Percentiles rank a stretch among this genome's conserved stretches.
Conservation (phyloP, 345 rosid genomes). For the Cardamine resedifolia region DNA sequence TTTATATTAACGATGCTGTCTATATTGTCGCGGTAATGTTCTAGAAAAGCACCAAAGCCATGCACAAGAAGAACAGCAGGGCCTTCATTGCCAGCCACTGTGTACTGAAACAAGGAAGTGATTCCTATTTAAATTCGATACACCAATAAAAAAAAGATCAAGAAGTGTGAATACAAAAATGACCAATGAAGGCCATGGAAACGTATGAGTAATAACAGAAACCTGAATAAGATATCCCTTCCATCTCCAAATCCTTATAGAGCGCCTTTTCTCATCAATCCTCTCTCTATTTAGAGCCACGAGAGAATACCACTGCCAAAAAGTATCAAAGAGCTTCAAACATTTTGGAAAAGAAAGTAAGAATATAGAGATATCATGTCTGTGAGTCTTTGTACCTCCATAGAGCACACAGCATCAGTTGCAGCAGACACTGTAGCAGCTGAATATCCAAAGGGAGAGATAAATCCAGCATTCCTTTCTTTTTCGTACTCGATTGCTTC, state of each 20-base stretch:
- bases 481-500: conserved; percentile 80
- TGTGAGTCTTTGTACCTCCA: conserved; percentile 60
- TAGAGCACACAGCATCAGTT: conserved; percentile 65
- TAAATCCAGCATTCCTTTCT: conserved; percentile 81
- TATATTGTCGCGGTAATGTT: conserved; percentile 82
- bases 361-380: neutral
- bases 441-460: conserved; percentile 93
- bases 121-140: conserved; percentile 6
- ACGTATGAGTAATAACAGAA: conserved; percentile 2
- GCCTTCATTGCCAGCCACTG: conserved; percentile 58
- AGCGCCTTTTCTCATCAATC: conserved; percentile 30
- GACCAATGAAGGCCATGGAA: neutral
- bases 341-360: conserved; percentile 9
- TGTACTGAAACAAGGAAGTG: conserved; percentile 48
- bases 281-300: conserved; percentile 54
- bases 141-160: neutral
- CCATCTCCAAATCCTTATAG: conserved; percentile 79
- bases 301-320: conserved; percentile 79
- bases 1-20: conserved; percentile 48
- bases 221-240: conserved; percentile 85
- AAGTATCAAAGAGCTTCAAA: conserved; percentile 26
- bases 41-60: conserved; percentile 95
- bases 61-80: conserved; percentile 82
- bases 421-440: conserved; percentile 66
- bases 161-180: conserved; percentile 11